Conservation (phyloP, 208 protist genomes). For the Endotrypanum monterogeii region DNA sequence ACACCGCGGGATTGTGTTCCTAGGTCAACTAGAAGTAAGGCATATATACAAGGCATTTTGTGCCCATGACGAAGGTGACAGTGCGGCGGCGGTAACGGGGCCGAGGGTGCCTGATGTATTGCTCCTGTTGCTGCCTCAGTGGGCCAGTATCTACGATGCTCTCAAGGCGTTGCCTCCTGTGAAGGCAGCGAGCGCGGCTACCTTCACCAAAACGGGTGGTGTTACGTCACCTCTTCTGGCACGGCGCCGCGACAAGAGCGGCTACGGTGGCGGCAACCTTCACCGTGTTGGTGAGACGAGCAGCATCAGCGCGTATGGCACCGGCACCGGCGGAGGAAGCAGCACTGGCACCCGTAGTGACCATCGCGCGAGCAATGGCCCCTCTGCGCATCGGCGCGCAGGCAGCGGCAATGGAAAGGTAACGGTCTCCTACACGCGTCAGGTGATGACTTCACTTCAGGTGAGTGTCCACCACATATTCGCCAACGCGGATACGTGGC, state of each 20-base stretch:
- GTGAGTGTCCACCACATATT: conserved; percentile 76
- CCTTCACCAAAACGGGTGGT: background rate
- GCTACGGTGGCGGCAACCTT: background rate
- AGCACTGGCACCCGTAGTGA: conserved; percentile 28
- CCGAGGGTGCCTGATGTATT: conserved; percentile 34
- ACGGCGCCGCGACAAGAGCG: conserved; percentile 19
- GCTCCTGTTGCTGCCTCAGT: conserved; percentile 41
- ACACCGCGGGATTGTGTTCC: conserved; percentile 55
- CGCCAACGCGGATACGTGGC: conserved; percentile 35
- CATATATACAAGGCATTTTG: conserved; percentile 30
- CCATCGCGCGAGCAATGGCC: conserved; percentile 20
- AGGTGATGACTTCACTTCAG: conserved; percentile 60
- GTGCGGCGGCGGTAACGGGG: conserved; percentile 11
- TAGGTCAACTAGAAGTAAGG: conserved; percentile 54
- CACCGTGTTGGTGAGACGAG: conserved; percentile 12
- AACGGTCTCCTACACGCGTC: conserved; percentile 45
- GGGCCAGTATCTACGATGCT: conserved; percentile 37
- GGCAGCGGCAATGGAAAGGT: conserved; percentile 13
- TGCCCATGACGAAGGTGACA: conserved; percentile 16
- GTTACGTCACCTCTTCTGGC: background rate
- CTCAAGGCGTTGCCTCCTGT: conserved; percentile 36
- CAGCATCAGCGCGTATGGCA: conserved; percentile 11
- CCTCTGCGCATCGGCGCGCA: conserved; percentile 9
- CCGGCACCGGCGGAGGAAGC: conserved; percentile 17
- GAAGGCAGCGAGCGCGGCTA: conserved; percentile 9